Base-by-base conservation (phyloP, 2,329 filamentous ascomycete species). In the Colletotrichum musae region DNA sequence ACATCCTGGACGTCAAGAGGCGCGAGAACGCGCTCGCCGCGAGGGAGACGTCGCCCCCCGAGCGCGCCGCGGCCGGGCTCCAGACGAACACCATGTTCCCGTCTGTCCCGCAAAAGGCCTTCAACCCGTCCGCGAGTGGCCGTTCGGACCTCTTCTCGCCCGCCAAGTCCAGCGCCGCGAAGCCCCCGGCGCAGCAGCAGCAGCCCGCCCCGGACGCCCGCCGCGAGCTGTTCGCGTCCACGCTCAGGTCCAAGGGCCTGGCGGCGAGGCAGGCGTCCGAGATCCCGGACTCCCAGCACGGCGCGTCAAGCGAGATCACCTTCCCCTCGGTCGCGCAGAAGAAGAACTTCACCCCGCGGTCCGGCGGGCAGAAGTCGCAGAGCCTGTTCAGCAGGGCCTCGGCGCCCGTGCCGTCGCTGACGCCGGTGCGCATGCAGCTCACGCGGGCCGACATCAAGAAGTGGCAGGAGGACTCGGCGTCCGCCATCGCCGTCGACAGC, bases 281-380 rank as follows among this genome's bases (percentile, higher is more conserved):
- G 52, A 69, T 73, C 68, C 36, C 59, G 1, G 67, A 68, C 57
- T 73, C 72, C 53, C 75, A 77, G 39, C 74, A 78, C 0, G 75
- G 74, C 5, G 80, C 80, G 4, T 77, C 80, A 1, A 79, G 82
- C n/a, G 75, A 73, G 16, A 61, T 77, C 9, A 58, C 72, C 0
- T 77, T 78, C 63, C 79, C 80, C 0, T 74, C 79, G 2, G 80
- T 86, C 7, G 76, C 81, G 26, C 84, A 87, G 73, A 86, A 86
- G 75, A 77, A 77, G 61, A 83, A 86, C 73, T 87, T 87, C 58
- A 85, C 84, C 0, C 86, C 86, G 1, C 80, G 76, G 3, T 78
- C 77, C 1, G 75, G 80, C 1, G 75, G 80, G 36, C 79, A 80
- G 24, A 73, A 77, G 6, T 76, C 74, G 6, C 72, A 78, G 3